Evolutionary conservation across 768 basidiomycete species (phyloP).

Genomic region (Flagelloscypha sp.): DNA sequence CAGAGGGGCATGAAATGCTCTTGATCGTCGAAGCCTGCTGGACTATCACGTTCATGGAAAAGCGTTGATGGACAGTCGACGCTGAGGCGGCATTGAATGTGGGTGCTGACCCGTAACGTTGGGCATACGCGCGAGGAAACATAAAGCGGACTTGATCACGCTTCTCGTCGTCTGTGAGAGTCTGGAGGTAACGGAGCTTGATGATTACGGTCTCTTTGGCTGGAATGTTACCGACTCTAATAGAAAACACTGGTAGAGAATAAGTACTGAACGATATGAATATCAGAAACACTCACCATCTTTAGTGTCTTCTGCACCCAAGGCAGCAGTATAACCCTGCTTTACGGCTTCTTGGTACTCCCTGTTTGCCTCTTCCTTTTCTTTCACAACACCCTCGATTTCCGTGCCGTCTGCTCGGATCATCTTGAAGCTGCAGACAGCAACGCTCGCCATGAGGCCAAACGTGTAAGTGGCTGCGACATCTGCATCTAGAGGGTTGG

Average conservation of each 20-base stretch:
- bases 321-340: slow-evolving; percentile 8
- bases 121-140: slow-evolving; percentile 5
- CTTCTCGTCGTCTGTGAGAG: slow-evolving; percentile 5
- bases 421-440: slow-evolving; percentile 7
- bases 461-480: slow-evolving; percentile 12
- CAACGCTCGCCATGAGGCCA: slow-evolving; percentile 12
- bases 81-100: too few species aligned
- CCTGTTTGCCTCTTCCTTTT: slow-evolving; percentile 11
- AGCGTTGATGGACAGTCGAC: too few species aligned
- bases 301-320: slow-evolving; percentile 1
- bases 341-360: slow-evolving; percentile 9
- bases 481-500: too few species aligned
- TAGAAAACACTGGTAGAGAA: slow-evolving; percentile 9
- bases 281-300: slow-evolving; percentile 6
- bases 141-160: slow-evolving; percentile 6
- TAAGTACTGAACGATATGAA: not conserved
- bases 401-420: slow-evolving; percentile 7
- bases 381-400: slow-evolving; percentile 9
- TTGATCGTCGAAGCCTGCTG: too few species aligned
- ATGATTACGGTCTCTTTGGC: slow-evolving; percentile 2
- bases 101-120: slow-evolving; percentile 13
- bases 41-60: too few species aligned
- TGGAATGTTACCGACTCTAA: slow-evolving; percentile 8
- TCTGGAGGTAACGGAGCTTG: slow-evolving; percentile 1
- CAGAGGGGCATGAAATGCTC: too few species aligned